phyloP scores from a whole-genome alignment of 805 yeast genomes.

The Kodamaea fukazawae region DNA sequence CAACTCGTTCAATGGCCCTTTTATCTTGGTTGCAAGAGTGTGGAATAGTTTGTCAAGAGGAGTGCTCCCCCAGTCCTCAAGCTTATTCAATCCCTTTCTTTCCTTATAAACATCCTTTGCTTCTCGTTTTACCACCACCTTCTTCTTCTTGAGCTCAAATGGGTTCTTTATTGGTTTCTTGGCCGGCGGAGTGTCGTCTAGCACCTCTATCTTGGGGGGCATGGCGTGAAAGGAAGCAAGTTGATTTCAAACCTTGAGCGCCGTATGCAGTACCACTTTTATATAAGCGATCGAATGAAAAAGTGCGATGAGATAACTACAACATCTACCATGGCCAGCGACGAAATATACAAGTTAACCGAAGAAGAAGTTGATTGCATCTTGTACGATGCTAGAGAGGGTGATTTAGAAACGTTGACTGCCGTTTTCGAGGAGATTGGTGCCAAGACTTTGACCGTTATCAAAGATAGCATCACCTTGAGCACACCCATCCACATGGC shows the following conservation, averaged over 20 bases:
- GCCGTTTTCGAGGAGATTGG: constrained; percentile 63
- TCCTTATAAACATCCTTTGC: constrained; percentile 31
- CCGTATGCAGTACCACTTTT: constrained; percentile 6
- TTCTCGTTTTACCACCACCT: constrained; percentile 29
- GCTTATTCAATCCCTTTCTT: constrained; percentile 34
- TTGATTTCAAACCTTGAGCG: neutral
- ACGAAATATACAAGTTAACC: constrained; percentile 29
- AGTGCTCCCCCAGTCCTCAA: constrained; percentile 24
- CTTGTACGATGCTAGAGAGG: constrained; percentile 80
- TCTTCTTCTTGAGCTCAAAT: constrained; percentile 12
- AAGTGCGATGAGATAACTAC: constrained; percentile 7
- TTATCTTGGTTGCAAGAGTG: constrained; percentile 24
- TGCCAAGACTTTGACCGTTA: constrained; percentile 39
- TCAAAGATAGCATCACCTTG: constrained; percentile 60
- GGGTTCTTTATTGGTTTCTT: constrained; percentile 3
- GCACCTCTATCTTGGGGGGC: constrained; percentile 25
- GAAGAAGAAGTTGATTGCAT: constrained; percentile 84
- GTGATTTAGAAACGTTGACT: constrained; percentile 74
- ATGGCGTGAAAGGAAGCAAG: constrained; percentile 1
- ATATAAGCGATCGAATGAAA: neutral
- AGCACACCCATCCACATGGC: constrained; percentile 93
- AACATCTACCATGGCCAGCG: neutral
- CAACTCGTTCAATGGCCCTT: constrained; percentile 23
- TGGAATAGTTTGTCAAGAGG: constrained; percentile 37
- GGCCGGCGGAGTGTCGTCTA: neutral